Conservation (phyloP, 192 early-diverging fungal genomes). For the Backusella macrospora region DNA sequence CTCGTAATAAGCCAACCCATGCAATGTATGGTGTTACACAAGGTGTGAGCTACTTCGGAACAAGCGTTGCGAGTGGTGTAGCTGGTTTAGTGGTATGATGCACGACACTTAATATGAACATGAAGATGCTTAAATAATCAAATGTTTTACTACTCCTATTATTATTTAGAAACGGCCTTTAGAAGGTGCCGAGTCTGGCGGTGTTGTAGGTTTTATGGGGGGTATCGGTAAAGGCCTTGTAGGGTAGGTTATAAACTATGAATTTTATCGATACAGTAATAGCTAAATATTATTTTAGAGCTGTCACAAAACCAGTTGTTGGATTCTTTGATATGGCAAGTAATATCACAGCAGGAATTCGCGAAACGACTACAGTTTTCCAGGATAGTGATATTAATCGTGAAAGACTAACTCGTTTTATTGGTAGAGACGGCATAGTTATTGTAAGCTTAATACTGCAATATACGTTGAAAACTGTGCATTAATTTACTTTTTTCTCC, state of each 20-base stretch:
- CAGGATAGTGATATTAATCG: slow-evolving; percentile 74
- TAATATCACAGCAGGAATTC: slow-evolving; percentile 81
- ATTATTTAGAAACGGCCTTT: slow-evolving; percentile 60
- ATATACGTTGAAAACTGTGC: not conserved
- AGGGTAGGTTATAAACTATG: slow-evolving; percentile 37
- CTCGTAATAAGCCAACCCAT: slow-evolving; percentile 80
- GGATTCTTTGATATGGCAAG: slow-evolving; percentile 87
- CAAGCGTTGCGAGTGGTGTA: slow-evolving; percentile 75
- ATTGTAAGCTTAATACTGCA: slow-evolving; percentile 23
- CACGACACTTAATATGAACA: not conserved
- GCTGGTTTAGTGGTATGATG: slow-evolving; percentile 69
- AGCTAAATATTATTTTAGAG: slow-evolving; percentile 38
- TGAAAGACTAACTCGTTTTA: slow-evolving; percentile 73
- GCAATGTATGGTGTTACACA: slow-evolving; percentile 81
- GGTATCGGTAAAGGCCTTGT: slow-evolving; percentile 85
- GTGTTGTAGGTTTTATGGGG: slow-evolving; percentile 81
- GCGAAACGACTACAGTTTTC: slow-evolving; percentile 86
- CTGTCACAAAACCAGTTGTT: slow-evolving; percentile 83
- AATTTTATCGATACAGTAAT: not conserved
- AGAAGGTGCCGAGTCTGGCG: slow-evolving; percentile 77
- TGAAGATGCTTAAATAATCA: not conserved
- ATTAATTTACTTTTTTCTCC: not conserved
- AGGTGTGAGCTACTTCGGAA: slow-evolving; percentile 75
- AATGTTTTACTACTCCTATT: not conserved
- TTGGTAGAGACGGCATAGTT: slow-evolving; percentile 73